Base-by-base conservation (phyloP, 2,329 filamentous ascomycete species). In the Grosmannia penicillata region DNA sequence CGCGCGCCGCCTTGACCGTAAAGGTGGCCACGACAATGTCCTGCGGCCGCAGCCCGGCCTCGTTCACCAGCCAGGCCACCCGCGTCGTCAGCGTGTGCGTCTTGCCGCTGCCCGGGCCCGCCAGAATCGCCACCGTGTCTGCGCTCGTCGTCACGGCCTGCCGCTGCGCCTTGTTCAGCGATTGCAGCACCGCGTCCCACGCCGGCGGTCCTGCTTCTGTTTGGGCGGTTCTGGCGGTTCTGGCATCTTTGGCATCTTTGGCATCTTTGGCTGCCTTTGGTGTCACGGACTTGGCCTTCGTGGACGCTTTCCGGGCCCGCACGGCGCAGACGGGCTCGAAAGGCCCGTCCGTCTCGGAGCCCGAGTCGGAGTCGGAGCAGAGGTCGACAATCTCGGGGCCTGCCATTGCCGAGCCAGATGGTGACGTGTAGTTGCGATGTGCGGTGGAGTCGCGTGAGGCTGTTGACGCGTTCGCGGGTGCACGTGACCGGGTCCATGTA, bases 11-110 rank as follows among this genome's bases (percentile, higher is more conserved):
- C 57, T 96, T 96, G 56, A 94, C 86, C 2, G 91, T 98, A 54
- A 98, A 98, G 0, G 89, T 96, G 44, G 89, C 91, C 43, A 95
- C 89, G 43, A 98, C 78, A 50, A 96, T 77, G 60, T 95, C 85
- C 61, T 82, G 76, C 51, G 89, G 89, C 40, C 75, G 71, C 49
- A 84, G 73, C 30, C 78, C 74, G 48, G 74, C 63, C 49, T 81
- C 67, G 36, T 78, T 72, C 38, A 95, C 71, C 23, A 95, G 74
- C 68, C 89, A 93, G 49, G 87, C 87, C 41, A 95, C 85, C 45
- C 91, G 81, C 32, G 87, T 84, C 0, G 87, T 94, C 38, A 98
- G 68, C 1, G 91, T 96, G 57, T 95, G 93, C 13, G 89, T 98
- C 60, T 98, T 96, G 17, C 91, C 89, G 44, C 74, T 79, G 15